A percentile compares a stretch with the other conserved stretches of the same genome.
Conservation (phyloP, 495 filamentous ascomycete species). For the Hypoxylon cercidicola region DNA sequence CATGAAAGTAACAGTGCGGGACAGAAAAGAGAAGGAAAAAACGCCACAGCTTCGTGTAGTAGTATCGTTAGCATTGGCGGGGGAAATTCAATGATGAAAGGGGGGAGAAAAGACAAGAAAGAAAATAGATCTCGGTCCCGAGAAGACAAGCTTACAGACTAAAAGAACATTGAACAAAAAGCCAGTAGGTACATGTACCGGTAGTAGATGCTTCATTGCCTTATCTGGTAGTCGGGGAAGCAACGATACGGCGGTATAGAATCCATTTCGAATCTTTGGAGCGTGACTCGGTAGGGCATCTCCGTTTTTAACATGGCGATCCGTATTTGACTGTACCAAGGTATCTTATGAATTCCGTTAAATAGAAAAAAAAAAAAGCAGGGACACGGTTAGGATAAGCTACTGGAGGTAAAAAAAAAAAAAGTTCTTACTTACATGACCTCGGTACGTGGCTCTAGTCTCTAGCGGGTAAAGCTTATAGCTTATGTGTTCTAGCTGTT, state of each 20-base stretch:
- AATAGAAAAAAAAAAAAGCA: background rate
- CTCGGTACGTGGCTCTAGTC: constrained; percentile 3
- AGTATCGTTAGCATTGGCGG: constrained; percentile 9
- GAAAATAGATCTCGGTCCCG: constrained; percentile 24
- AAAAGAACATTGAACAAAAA: no score
- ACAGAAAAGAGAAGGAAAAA: background rate
- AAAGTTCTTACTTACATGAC: no score
- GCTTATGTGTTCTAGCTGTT: constrained; percentile 10
- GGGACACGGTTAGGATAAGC: constrained; percentile 35
- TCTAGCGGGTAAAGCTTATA: constrained; percentile 11
- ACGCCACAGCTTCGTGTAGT: constrained; percentile 4
- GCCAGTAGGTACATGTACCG: no score
- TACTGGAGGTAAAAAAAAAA: constrained; percentile 27
- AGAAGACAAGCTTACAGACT: constrained; percentile 5
- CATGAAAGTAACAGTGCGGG: background rate
- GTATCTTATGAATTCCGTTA: background rate
- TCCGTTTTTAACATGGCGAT: constrained; percentile 4
- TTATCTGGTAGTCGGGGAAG: no score
- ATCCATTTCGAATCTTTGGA: no score
- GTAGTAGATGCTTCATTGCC: no score
- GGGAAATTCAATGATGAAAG: constrained; percentile 13
- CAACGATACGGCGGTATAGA: no score
- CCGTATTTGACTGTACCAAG: constrained; percentile 21
- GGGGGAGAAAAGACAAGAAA: constrained; percentile 14
- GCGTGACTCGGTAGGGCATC: background rate